A percentile compares a stretch with the other conserved stretches of the same genome.
Conservation (phyloP, 495 filamentous ascomycete species). For the Thozetella sp. region DNA sequence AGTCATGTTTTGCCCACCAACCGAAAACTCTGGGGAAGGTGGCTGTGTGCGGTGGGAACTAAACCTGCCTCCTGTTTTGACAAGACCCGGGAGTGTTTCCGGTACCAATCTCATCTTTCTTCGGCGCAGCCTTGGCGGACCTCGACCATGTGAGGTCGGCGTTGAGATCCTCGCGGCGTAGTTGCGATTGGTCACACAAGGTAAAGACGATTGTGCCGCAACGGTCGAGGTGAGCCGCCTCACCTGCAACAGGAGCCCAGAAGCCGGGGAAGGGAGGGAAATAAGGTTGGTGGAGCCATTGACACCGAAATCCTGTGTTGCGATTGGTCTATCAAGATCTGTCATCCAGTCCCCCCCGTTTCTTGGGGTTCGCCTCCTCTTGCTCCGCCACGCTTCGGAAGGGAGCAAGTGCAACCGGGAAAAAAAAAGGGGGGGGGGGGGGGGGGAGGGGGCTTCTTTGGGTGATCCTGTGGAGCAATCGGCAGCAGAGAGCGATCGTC, state of each 20-base stretch:
- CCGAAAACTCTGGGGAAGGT: not conserved
- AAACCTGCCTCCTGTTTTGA: not conserved
- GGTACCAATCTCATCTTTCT: not conserved
- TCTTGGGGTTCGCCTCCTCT: not conserved
- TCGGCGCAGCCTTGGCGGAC: not conserved
- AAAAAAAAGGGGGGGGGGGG: not conserved
- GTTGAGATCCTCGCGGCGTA: no score
- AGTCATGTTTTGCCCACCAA: not conserved
- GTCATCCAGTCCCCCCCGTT: not conserved
- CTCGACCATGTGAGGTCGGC: not conserved
- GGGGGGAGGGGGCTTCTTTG: no score
- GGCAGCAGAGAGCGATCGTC: not conserved
- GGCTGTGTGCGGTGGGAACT: not conserved
- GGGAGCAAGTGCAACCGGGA: not conserved
- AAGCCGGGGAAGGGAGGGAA: not conserved
- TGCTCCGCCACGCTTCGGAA: not conserved
- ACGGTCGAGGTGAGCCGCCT: not conserved
- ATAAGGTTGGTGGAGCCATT: not conserved
- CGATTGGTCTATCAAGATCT: not conserved
- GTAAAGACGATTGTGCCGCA: not conserved
- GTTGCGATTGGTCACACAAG: conserved; percentile 1
- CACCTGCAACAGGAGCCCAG: not conserved
- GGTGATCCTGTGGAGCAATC: not conserved
- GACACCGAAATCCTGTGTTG: not conserved
- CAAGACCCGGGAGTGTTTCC: not conserved